Base-by-base conservation (phyloP, 306 rosid species). In the Cucurbita argyrosperma region DNA sequence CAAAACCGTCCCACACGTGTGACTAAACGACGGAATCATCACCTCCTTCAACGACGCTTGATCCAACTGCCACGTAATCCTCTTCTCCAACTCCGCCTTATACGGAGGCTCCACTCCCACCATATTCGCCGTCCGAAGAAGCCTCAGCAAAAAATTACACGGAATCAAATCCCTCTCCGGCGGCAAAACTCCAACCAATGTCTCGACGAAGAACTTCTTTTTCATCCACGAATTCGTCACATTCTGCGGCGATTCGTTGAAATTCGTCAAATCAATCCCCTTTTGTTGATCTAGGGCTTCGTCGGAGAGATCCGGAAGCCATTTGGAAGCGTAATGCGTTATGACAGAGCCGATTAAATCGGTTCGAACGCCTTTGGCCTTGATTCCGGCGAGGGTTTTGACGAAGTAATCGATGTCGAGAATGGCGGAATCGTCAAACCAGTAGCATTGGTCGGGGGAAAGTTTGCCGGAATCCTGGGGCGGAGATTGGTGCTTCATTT, bases 341-440 rank as follows among this genome's bases (percentile, higher is more conserved):
- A 94, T 90, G 19, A 94, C 79, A 21, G 97, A 94, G 65, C 92
- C 95, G 35, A 94, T 77, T 66, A 94, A 81, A 40, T 94, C 99
- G 0, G 85, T 78, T 1, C 90, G 90, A 26, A 94, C 96, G 6
- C 96, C 99, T 74, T 94, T 94, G 56, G 89, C 83, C 59, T 89
- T 88, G 56, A 94, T 91, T 74, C 87, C 89, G 42, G 95, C 70
- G 39, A 94, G 88, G 45, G 97, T 94, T 77, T 90, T 94, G 55
- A 94, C 90, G 21, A 94, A 94, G 95, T 85, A 94, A 80, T 94
- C 98, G 88, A 94, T 86, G 88, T 94, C 98, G 42, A 90, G 86
- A 10, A 90, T 88, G 80, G 92, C 85, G 46, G 90, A 88, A 43
- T 90, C 97, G 47, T 94, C 94, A 66, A 94, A 86, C 97, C 96